Base-by-base conservation (phyloP, 306 rosid species). In the Glycine soja region DNA sequence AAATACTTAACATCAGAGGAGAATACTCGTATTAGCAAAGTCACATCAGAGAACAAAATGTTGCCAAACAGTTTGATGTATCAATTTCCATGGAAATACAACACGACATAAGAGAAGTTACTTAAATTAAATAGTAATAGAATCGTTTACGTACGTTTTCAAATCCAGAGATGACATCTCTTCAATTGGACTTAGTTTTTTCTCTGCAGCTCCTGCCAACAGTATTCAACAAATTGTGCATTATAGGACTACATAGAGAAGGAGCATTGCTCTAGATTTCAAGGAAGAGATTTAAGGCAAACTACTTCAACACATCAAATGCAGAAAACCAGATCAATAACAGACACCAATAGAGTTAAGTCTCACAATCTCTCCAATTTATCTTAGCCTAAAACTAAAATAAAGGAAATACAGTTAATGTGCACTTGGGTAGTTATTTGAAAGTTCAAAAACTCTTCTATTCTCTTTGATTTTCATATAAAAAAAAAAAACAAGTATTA, bases 141-240 rank as follows among this genome's bases (percentile, higher is more conserved):
- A 76, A 76, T 58, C 59, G 82, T 51, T 59, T 42, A 75, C 97
- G 88, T 86, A 96, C 99, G 97, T 88, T 92, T 92, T 96, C 87
- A 93, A 86, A 90, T 93, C 97, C 43, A 96, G 89, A 78, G 94
- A 87, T 30, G 99, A 77, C 47, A 93, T 88, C 53, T 93, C 99
- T 66, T 91, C 97, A 66, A 93, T 84, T 62, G 94, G 61, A 80
- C 88, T 86, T 80, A 86, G 45, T 77, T 83, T 91, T 82, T 88
- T 93, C 79, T 93, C 99, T 2, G 76, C 51, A 76, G 92, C 74
- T 64, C 97, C 99, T 93, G 90, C 87, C 80, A 75, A 81, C 43
- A 64, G 82, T 77, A 74, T 51, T 77, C 50, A 84, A 87, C 57
- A 74, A 47, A 71, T 50, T 50, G 43, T 70, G 76, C 36, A 79